Conservation (phyloP, 306 rosid genomes). For the Mimosa pudica region DNA sequence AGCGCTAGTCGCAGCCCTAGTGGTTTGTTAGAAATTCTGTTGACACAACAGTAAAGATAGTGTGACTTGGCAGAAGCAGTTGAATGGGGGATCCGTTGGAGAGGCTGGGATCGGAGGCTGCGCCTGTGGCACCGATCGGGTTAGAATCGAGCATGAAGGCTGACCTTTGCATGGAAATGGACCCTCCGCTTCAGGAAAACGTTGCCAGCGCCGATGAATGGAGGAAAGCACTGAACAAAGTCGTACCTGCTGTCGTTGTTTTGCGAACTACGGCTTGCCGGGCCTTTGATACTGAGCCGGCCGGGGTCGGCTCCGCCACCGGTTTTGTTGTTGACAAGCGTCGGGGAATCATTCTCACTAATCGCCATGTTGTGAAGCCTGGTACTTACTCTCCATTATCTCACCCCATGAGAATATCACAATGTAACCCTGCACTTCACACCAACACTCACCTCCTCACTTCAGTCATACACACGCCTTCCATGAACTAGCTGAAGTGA, state of each 20-base stretch:
- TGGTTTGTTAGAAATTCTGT: neutral
- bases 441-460: neutral
- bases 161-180: conserved; percentile 82
- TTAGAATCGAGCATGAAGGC: conserved; percentile 54
- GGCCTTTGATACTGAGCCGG: conserved; percentile 91
- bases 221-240: conserved; percentile 78
- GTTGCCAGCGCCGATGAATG: conserved; percentile 85
- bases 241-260: conserved; percentile 92
- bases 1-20: neutral
- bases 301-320: conserved; percentile 85
- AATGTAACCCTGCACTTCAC: neutral
- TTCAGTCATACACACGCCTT: neutral
- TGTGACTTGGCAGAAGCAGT: neutral
- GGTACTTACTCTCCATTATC: conserved; percentile 44
- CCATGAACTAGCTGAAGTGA: neutral
- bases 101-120: conserved; percentile 63
- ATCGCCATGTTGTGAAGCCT: conserved; percentile 95
- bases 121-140: conserved; percentile 33
- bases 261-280: conserved; percentile 83
- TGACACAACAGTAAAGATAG: neutral
- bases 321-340: conserved; percentile 91
- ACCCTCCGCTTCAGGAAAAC: conserved; percentile 70
- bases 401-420: neutral
- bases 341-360: conserved; percentile 93
- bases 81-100: conserved; percentile 68